Evolutionary conservation across 1,284 basidiomycete genomes (phyloP).

Genomic region (Cutaneotrichosporon dermatis): DNA sequence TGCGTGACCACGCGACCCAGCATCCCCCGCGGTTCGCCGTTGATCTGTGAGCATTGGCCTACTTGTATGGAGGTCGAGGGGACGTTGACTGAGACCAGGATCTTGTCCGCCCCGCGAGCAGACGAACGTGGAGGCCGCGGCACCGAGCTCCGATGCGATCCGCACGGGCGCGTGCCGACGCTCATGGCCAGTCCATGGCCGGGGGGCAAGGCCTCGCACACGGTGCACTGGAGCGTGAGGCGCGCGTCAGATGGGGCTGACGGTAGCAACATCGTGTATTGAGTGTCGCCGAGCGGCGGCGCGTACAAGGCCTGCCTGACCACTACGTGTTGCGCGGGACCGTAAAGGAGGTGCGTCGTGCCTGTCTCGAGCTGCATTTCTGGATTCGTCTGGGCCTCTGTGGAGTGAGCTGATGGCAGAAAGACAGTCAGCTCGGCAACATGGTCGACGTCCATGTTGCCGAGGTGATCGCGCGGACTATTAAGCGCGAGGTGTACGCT

Average conservation of each 20-base stretch:
- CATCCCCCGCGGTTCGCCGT: not conserved
- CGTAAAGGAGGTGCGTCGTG: constrained; percentile 12
- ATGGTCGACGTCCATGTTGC: constrained; percentile 22
- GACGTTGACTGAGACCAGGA: not conserved
- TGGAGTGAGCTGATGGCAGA: constrained; percentile 5
- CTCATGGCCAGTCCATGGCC: constrained; percentile 19
- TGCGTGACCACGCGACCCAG: constrained; percentile 23
- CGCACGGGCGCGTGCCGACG: constrained; percentile 9
- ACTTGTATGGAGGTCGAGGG: too few species aligned
- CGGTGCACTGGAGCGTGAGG: constrained; percentile 25
- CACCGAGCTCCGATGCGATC: not conserved
- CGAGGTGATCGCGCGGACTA: constrained; percentile 21
- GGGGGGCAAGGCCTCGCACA: constrained; percentile 13
- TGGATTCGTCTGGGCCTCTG: too few species aligned
- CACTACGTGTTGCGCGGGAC: constrained; percentile 18
- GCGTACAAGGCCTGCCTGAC: constrained; percentile 31
- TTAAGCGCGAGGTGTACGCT: constrained; percentile 19
- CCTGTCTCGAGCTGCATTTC: too few species aligned
- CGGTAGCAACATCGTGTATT: constrained; percentile 17
- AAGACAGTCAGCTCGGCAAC: constrained; percentile 21
- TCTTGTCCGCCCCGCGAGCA: not conserved
- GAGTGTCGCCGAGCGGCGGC: constrained; percentile 27
- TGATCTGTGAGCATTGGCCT: not conserved
- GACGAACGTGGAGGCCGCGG: not conserved
- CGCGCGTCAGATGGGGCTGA: not conserved